Evolutionary conservation across 345 rosid species (phyloP).

Genomic region (Aegle marmelos): DNA sequence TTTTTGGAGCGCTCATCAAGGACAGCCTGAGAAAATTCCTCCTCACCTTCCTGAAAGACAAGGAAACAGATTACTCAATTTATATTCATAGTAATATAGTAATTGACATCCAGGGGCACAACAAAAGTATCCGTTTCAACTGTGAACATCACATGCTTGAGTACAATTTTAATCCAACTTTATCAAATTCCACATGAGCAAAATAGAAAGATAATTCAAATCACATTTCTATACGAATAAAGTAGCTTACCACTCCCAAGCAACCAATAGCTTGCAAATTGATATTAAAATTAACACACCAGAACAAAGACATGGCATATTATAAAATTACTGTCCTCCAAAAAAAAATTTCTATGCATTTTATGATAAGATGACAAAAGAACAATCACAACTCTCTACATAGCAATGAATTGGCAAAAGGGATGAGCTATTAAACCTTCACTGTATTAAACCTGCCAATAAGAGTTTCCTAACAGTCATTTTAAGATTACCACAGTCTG

Average conservation of each 20-base stretch:
- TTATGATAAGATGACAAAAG: not conserved
- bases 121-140: not conserved
- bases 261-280: not conserved
- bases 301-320: not conserved
- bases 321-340: not conserved
- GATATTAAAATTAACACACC: not conserved
- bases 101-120: not conserved
- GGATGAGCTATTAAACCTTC: not conserved
- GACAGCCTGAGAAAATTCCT: constrained; percentile 59
- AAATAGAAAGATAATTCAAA: not conserved
- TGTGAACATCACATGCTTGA: not conserved
- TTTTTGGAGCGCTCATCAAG: constrained; percentile 74
- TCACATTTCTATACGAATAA: not conserved
- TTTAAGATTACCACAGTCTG: not conserved
- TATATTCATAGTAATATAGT: not conserved
- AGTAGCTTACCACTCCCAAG: not conserved
- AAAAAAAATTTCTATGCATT: not conserved
- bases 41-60: constrained; percentile 58
- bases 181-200: constrained; percentile 1
- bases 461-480: not conserved
- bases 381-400: not conserved
- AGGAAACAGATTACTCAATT: not conserved
- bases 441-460: not conserved
- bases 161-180: not conserved
- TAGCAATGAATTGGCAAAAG: not conserved